Evolutionary conservation across 495 filamentous ascomycete species (phyloP).

Genomic region (Daldinia decipiens): DNA sequence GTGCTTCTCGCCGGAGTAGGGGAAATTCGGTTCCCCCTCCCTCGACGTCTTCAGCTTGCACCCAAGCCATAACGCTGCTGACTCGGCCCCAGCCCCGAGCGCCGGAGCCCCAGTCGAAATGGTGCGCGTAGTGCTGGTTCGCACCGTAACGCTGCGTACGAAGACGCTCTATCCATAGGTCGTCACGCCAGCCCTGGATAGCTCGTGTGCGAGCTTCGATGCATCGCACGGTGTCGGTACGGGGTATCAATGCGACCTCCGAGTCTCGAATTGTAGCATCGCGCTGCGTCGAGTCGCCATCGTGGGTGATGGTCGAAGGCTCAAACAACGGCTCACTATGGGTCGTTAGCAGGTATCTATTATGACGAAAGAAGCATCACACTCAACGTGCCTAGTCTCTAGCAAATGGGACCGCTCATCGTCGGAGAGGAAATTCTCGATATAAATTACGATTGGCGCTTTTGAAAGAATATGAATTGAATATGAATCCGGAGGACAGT

Average conservation of each 20-base stretch:
- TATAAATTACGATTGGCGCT: conserved; percentile 57
- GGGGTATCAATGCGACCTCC: conserved; percentile 58
- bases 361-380: not conserved
- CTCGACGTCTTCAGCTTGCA: conserved; percentile 48
- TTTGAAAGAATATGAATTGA: conserved; percentile 55
- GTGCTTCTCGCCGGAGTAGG: conserved; percentile 38
- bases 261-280: conserved; percentile 56
- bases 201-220: conserved; percentile 55
- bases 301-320: conserved; percentile 56
- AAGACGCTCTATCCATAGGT: conserved; percentile 58
- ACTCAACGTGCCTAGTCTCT: conserved; percentile 54
- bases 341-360: conserved; percentile 5
- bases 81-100: conserved; percentile 57
- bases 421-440: conserved; percentile 55
- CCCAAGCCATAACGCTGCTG: conserved; percentile 61
- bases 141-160: conserved; percentile 56
- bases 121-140: conserved; percentile 56
- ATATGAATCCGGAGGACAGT: conserved; percentile 50
- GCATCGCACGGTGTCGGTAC: conserved; percentile 54
- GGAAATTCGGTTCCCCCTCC: conserved; percentile 61
- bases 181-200: conserved; percentile 59
- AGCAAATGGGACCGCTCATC: conserved; percentile 54
- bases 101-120: conserved; percentile 59
- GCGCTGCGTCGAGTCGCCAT: conserved; percentile 49
- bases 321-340: conserved; percentile 54